Evolutionary conservation across 2,329 filamentous ascomycete genomes (phyloP).

Genomic region (Ascochyta koolunga): DNA sequence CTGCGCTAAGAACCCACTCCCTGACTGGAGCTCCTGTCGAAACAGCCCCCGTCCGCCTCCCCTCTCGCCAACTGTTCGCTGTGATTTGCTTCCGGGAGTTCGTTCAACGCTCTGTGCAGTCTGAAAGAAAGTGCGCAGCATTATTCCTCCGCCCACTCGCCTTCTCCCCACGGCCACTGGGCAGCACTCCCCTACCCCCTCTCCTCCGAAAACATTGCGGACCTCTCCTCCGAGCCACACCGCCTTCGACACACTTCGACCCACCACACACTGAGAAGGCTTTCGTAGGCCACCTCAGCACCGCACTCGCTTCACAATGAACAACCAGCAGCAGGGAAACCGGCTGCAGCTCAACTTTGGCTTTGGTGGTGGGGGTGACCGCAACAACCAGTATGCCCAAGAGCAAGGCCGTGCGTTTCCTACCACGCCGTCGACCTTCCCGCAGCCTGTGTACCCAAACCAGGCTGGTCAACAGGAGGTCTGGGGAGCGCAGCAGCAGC

Average conservation of each 20-base stretch:
- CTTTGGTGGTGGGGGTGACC: conserved; percentile 47
- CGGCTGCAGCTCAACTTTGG: conserved; percentile 60
- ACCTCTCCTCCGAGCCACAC: conserved; percentile 16
- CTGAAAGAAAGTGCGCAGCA: conserved; percentile 23
- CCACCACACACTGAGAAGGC: conserved; percentile 11
- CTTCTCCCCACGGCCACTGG: conserved; percentile 18
- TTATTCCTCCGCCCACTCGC: conserved; percentile 14
- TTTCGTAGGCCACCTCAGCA: conserved; percentile 7
- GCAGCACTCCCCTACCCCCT: conserved; percentile 11
- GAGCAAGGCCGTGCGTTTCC: conserved; percentile 57
- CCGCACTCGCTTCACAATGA: conserved; percentile 35
- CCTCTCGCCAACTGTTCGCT: conserved; percentile 23
- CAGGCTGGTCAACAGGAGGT: conserved; percentile 66
- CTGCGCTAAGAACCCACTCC: conserved; percentile 24
- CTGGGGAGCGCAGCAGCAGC: conserved; percentile 60
- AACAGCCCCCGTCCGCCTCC: conserved; percentile 23
- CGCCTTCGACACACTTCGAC: conserved; percentile 12
- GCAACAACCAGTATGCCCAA: conserved; percentile 50
- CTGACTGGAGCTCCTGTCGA: conserved; percentile 34
- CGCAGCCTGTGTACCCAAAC: conserved; percentile 79
- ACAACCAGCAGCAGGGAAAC: conserved; percentile 50
- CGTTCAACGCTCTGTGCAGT: conserved; percentile 19
- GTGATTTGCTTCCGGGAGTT: conserved; percentile 19
- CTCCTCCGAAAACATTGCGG: conserved; percentile 27
- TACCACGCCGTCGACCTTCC: conserved; percentile 92